Evolutionary conservation across 2,329 filamentous ascomycete genomes (phyloP).

Genomic region (Tolypocladium guangdongense): DNA sequence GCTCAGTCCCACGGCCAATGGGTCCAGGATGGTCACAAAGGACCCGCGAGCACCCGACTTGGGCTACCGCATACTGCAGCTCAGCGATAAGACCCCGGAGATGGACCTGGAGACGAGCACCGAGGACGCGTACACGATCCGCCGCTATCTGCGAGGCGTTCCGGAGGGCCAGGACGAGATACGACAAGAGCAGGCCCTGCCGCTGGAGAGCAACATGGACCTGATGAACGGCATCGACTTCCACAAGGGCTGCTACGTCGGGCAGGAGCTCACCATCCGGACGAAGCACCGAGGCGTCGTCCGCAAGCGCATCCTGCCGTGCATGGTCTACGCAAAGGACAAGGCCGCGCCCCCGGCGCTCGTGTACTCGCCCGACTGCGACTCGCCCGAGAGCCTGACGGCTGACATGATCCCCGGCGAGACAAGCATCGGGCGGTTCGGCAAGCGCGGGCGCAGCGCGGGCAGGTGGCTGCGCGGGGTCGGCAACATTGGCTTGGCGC

Average conservation of each 20-base stretch:
- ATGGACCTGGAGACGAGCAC: conserved; percentile 34
- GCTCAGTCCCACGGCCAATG: not conserved
- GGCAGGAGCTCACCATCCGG: conserved; percentile 91
- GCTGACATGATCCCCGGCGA: conserved; percentile 29
- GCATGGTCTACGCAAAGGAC: conserved; percentile 53
- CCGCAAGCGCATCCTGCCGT: conserved; percentile 77
- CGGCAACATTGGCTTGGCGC: conserved; percentile 75
- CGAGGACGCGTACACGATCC: conserved; percentile 57
- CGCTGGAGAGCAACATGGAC: conserved; percentile 85
- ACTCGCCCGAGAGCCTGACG: conserved; percentile 14
- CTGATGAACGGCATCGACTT: conserved; percentile 79
- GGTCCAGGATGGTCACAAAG: conserved; percentile 23
- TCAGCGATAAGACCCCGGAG: conserved; percentile 17
- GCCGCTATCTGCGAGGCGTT: conserved; percentile 70
- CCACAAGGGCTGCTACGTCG: conserved; percentile 92
- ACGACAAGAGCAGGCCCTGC: conserved; percentile 56
- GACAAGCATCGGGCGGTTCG: conserved; percentile 39
- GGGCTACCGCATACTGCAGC: conserved; percentile 37
- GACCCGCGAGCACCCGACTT: conserved; percentile 46
- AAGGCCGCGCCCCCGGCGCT: conserved; percentile 28
- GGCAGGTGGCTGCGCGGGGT: conserved; percentile 73
- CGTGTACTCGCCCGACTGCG: conserved; percentile 31
- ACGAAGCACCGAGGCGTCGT: conserved; percentile 93
- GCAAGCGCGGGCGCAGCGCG: conserved; percentile 54
- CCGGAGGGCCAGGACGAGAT: conserved; percentile 81